These are phyloP conservation scores for Talinum fruticosum DNA, from an alignment of 148 eudicot genomes.

Conservation along the genomic window DNA sequence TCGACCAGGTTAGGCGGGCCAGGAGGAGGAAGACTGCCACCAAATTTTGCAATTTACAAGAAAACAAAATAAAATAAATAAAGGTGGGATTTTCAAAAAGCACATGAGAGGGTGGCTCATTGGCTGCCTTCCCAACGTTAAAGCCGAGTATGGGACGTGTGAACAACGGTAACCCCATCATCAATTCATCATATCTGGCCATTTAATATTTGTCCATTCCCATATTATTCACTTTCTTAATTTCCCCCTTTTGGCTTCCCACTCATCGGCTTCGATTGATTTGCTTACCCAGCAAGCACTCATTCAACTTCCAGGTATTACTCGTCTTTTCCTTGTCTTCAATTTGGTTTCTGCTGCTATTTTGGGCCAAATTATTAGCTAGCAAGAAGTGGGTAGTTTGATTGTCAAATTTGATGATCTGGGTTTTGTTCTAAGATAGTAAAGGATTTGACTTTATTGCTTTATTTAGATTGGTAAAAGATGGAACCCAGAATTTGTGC, in stretches of 20 bases:
- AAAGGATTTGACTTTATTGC: neutral
- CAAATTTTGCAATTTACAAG: neutral
- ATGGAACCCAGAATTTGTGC: slow-evolving; percentile 7
- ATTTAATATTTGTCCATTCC: neutral
- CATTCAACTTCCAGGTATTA: neutral
- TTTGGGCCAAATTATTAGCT: neutral
- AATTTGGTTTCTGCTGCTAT: neutral
- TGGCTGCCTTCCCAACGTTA: slow-evolving; percentile 7
- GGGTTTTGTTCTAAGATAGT: neutral
- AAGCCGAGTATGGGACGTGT: neutral
- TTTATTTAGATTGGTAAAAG: neutral
- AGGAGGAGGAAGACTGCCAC: neutral
- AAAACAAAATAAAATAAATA: neutral
- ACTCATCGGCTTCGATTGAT: neutral
- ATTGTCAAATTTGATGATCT: neutral
- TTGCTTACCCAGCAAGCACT: neutral
- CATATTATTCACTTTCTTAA: neutral
- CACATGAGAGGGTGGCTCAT: neutral
- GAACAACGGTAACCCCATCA: slow-evolving; percentile 1
- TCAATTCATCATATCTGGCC: neutral
- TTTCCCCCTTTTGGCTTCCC: neutral
- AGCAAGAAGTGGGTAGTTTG: neutral
- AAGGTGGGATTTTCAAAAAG: neutral
- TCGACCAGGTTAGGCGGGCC: neutral
- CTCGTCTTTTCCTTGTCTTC: neutral